phyloP scores from a whole-genome alignment of 164 flowering plant genomes.

The Dillenia suffruticosa region DNA sequence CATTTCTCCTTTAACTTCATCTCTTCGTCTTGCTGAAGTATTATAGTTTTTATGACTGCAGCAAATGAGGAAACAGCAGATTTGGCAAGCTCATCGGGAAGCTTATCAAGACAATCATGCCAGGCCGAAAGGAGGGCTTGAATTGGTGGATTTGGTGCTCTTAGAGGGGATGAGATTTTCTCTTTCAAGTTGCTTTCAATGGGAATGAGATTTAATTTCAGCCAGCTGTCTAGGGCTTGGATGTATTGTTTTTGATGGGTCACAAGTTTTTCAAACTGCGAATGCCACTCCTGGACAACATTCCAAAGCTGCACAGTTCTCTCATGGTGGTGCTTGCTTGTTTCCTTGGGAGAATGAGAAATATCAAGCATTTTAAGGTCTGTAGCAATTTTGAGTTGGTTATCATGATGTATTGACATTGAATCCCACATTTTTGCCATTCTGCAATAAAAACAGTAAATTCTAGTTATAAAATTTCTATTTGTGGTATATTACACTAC shows the following conservation, averaged over 20 bases:
- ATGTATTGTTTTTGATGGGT: conserved; percentile 63
- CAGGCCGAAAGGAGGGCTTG: conserved; percentile 59
- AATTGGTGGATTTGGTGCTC: conserved; percentile 54
- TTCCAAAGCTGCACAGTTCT: conserved; percentile 54
- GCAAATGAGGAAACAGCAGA: conserved; percentile 61
- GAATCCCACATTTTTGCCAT: conserved; percentile 80
- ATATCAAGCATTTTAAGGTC: conserved; percentile 55
- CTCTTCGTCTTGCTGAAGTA: conserved; percentile 66
- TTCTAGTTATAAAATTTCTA: background rate
- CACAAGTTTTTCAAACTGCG: conserved; percentile 55
- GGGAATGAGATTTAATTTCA: conserved; percentile 77
- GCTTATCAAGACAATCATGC: conserved; percentile 69
- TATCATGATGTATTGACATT: conserved; percentile 57
- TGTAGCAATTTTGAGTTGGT: conserved; percentile 45
- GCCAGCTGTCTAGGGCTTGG: conserved; percentile 60
- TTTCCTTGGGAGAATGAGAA: conserved; percentile 48
- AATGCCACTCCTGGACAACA: conserved; percentile 55
- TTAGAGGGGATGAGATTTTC: conserved; percentile 69
- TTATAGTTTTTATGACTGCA: conserved; percentile 60
- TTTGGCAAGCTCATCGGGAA: conserved; percentile 67
- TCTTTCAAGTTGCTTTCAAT: conserved; percentile 81
- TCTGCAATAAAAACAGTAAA: conserved; percentile 33
- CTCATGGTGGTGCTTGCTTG: conserved; percentile 60
- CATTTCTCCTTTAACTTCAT: conserved; percentile 65
- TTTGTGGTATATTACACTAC: too few relatives aligned